A percentile compares a stretch with the other conserved stretches of the same genome.
phyloP scores from a whole-genome alignment of 2,329 filamentous ascomycete genomes.

The Coleophoma eucalyptorum region DNA sequence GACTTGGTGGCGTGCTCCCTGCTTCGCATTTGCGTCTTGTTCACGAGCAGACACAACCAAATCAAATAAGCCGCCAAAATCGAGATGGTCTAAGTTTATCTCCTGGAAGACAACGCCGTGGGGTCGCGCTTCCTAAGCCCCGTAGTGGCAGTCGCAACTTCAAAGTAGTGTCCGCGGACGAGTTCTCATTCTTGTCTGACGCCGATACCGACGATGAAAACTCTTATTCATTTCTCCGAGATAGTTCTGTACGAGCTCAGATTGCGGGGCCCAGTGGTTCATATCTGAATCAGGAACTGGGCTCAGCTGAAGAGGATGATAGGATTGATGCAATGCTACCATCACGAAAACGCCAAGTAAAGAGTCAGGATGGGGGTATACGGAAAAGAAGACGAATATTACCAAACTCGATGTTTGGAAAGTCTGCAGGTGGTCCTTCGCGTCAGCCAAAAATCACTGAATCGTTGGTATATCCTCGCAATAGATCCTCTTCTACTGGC shows the following conservation, averaged over 20 bases:
- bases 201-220: slow-evolving; percentile 11
- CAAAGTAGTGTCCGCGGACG: background rate
- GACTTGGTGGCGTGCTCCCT: slow-evolving; percentile 57
- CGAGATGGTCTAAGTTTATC: slow-evolving; percentile 12
- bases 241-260: too few species aligned
- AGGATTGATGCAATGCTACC: slow-evolving; percentile 29
- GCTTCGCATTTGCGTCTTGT: slow-evolving; percentile 65
- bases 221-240: too few species aligned
- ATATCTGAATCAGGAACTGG: slow-evolving; percentile 2
- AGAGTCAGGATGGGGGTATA: background rate
- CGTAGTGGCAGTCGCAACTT: background rate
- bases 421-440: background rate
- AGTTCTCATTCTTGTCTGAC: slow-evolving; percentile 18
- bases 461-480: slow-evolving; percentile 11
- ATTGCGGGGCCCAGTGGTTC: too few species aligned
- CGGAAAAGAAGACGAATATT: slow-evolving; percentile 15
- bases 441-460: slow-evolving; percentile 24
- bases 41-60: slow-evolving; percentile 35
- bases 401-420: slow-evolving; percentile 5
- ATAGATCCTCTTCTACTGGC: background rate
- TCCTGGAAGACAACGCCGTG: slow-evolving; percentile 18
- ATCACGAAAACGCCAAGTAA: slow-evolving; percentile 16
- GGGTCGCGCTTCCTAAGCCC: slow-evolving; percentile 22
- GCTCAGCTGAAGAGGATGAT: slow-evolving; percentile 25
- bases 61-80: slow-evolving; percentile 8